Evolutionary conservation across 2,329 filamentous ascomycete species (phyloP), one percentile per base, ranked within the genome.

Genomic region (Neofusicoccum ribis): DNA sequence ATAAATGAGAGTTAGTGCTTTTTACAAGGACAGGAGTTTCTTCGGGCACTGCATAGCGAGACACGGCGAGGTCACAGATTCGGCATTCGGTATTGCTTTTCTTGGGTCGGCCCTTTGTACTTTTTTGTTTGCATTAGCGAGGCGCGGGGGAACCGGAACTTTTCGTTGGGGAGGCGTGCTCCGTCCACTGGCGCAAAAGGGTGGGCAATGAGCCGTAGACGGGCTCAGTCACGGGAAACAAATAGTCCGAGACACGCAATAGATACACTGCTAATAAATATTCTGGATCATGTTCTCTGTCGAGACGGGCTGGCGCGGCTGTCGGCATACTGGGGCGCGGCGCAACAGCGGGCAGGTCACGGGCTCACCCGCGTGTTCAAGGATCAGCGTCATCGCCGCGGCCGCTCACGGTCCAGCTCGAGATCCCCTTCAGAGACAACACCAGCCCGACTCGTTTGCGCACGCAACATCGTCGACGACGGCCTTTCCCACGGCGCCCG

Each of bases 121-220:
- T 44, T 43, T 43, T 44, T 36, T 46, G 41, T 59, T 62, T 52
- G 50, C 61, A 56, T 49, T 31, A 63, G 60, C 60, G 60, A 44
- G 61, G 61, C 61, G 61, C 50, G 39, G 41, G 61, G 60, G 27
- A 63, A 52, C 9, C 36, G 27, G 15, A 17, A 5, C 3, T 47
- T 56, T 17, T 46, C 36, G 31, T 31, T 20, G 3, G 27, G 14
- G 17, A 17, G 31, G n/a, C 27, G 6, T 5, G 31, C 20, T 12
- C 23, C 17, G 17, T 23, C 12, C 9, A 23, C 14, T 17, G 6
- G n/a, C 12, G 17, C 27, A 8, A 60, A 23, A 47, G 7, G 31
- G 17, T 27, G 31, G 43, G 14, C 9, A 17, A n/a, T 20, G 12
- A 56, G 20, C 31, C 6, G n/a, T 27, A 37, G 31, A 49, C 39